Evolutionary conservation across 2,329 filamentous ascomycete genomes (phyloP).

Genomic region (Sarocladiaceae sp.): DNA sequence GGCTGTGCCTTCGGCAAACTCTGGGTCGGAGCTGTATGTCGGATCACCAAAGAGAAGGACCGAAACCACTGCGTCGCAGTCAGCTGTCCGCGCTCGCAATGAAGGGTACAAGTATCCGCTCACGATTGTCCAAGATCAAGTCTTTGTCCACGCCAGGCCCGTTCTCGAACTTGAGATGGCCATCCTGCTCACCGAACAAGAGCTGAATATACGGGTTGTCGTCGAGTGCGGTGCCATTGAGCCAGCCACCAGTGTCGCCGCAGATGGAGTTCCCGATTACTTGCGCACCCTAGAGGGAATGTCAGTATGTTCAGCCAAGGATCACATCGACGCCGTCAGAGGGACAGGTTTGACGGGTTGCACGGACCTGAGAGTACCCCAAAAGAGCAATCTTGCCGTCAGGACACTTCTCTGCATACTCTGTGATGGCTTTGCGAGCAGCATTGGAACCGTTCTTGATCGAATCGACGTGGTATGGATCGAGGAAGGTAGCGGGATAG

Average conservation of each 20-base stretch:
- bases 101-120: no score
- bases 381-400: slow-evolving; percentile 34
- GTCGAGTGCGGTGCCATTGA: neutral
- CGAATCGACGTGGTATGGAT: slow-evolving; percentile 29
- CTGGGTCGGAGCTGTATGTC: slow-evolving; percentile 28
- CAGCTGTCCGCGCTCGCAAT: no score
- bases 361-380: slow-evolving; percentile 34
- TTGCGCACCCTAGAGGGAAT: slow-evolving; percentile 28
- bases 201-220: neutral
- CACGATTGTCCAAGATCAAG: slow-evolving; percentile 29
- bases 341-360: no score
- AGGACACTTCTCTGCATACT: slow-evolving; percentile 31
- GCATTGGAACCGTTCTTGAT: slow-evolving; percentile 26
- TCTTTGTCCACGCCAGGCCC: slow-evolving; percentile 18
- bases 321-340: no score
- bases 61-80: slow-evolving; percentile 29
- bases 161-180: slow-evolving; percentile 18
- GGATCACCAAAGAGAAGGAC: slow-evolving; percentile 38
- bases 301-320: no score
- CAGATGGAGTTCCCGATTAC: slow-evolving; percentile 33
- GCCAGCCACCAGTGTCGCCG: slow-evolving; percentile 24
- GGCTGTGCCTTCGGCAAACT: slow-evolving; percentile 33
- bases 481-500: slow-evolving; percentile 33
- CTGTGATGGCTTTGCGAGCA: slow-evolving; percentile 24
- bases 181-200: neutral